A percentile compares a stretch with the other conserved stretches of the same genome.
phyloP scores from a whole-genome alignment of 2,329 filamentous ascomycete species.

The Hypoxylon sp. region DNA sequence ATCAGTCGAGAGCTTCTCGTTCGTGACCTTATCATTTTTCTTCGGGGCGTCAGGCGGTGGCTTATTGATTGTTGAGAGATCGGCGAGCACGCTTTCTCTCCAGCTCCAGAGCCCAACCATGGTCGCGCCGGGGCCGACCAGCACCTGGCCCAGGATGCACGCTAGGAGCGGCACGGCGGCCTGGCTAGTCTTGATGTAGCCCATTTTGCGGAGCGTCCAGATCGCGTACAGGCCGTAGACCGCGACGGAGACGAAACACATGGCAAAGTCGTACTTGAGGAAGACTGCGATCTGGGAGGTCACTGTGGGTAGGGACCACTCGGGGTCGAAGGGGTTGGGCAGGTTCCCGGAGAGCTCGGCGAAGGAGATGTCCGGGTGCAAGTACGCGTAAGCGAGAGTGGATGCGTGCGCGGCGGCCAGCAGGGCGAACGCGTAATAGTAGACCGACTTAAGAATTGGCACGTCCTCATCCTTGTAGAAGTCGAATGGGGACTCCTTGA shows the following conservation, averaged over 20 bases:
- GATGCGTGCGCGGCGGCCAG: conserved; percentile 28
- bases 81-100: conserved; percentile 37
- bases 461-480: conserved; percentile 26
- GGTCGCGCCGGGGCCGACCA: conserved; percentile 43
- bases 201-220: conserved; percentile 42
- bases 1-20: not conserved
- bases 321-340: not conserved
- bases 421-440: conserved; percentile 14
- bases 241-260: not conserved
- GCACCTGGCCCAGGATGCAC: conserved; percentile 21
- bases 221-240: conserved; percentile 35
- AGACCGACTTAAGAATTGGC: conserved; percentile 22
- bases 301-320: conserved; percentile 1
- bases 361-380: conserved; percentile 9
- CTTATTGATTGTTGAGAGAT: not conserved
- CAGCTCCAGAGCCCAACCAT: conserved; percentile 45
- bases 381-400: conserved; percentile 14
- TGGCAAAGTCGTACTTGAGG: conserved; percentile 9
- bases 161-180: conserved; percentile 10
- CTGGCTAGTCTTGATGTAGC: conserved; percentile 38
- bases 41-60: not conserved
- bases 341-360: conserved; percentile 2
- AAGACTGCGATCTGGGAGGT: not conserved
- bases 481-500: conserved; percentile 8
- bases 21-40: not conserved